Percentiles rank a stretch among this genome's conserved stretches.
Evolutionary conservation across 2,329 filamentous ascomycete species (phyloP).

Genomic region (Atkinsonella texensis): DNA sequence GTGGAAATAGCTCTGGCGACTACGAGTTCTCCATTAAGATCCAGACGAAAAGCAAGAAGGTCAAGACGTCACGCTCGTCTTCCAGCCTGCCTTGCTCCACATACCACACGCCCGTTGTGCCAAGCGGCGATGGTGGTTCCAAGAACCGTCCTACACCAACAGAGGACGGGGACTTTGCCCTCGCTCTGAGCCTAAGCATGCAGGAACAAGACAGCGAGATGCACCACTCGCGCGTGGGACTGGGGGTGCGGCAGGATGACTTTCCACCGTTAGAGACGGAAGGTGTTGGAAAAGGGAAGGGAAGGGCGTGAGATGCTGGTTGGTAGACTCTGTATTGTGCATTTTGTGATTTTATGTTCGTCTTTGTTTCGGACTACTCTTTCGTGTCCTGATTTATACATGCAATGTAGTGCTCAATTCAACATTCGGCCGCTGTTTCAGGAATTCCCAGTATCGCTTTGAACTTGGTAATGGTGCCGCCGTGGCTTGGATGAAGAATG

Average conservation of each 20-base stretch:
- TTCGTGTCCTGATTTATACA: not conserved
- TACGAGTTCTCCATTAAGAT: conserved; percentile 42
- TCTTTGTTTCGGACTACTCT: not conserved
- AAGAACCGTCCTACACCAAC: conserved; percentile 1
- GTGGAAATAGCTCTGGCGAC: conserved; percentile 32
- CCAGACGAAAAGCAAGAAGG: conserved; percentile 29
- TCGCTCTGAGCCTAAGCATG: conserved; percentile 48
- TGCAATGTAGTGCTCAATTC: not conserved
- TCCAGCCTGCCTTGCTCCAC: conserved; percentile 22
- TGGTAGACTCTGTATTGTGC: conserved; percentile 4
- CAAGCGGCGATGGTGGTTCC: conserved; percentile 9
- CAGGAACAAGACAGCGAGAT: conserved; percentile 33
- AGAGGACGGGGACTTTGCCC: conserved; percentile 44
- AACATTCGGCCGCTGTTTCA: not conserved
- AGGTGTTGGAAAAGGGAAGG: conserved; percentile 33
- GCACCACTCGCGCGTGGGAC: not conserved
- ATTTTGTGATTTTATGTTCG: not conserved
- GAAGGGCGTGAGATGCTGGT: conserved; percentile 9
- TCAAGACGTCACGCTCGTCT: conserved; percentile 22
- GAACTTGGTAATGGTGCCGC: too few relatives aligned
- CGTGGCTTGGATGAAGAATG: too few relatives aligned
- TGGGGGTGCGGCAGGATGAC: conserved; percentile 18
- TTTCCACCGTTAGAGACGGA: conserved; percentile 28
- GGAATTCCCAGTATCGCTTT: not conserved
- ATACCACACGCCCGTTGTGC: conserved; percentile 21